Percentiles rank a stretch among this genome's conserved stretches.
These are phyloP conservation scores for Mollisiaceae sp. DNA, from an alignment of 2,329 filamentous ascomycete genomes.

Conservation along the genomic window DNA sequence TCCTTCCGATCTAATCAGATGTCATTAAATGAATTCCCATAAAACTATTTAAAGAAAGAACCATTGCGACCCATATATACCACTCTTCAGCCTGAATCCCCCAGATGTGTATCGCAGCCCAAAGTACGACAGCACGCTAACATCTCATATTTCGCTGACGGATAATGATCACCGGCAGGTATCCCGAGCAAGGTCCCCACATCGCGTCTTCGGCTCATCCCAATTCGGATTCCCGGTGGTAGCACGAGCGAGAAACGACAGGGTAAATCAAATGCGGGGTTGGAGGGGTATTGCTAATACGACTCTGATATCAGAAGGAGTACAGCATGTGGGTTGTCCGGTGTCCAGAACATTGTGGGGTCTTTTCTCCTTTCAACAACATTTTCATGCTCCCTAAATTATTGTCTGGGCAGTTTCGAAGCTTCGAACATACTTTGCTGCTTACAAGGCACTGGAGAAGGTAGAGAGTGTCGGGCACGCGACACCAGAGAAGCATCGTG, in stretches of 20 bases:
- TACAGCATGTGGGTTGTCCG: not conserved
- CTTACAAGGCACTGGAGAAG: not conserved
- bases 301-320: not conserved
- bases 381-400: not conserved
- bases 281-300: not conserved
- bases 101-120: constrained; percentile 3
- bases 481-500: not conserved
- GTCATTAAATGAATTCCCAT: not conserved
- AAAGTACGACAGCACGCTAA: not conserved
- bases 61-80: too few species aligned
- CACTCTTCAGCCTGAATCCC: not conserved
- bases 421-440: not conserved
- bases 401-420: not conserved
- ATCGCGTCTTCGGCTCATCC: not conserved
- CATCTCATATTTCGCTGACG: not conserved
- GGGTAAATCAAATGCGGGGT: constrained; percentile 11
- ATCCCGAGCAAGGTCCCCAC: constrained; percentile 3
- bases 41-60: too few species aligned
- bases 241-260: not conserved
- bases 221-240: not conserved
- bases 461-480: not conserved
- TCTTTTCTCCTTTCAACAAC: not conserved
- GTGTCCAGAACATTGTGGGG: not conserved
- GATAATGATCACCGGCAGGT: not conserved
- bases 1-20: constrained; percentile 3